Evolutionary conservation across 164 flowering plant species (phyloP).

Genomic region (Malania oleifera): DNA sequence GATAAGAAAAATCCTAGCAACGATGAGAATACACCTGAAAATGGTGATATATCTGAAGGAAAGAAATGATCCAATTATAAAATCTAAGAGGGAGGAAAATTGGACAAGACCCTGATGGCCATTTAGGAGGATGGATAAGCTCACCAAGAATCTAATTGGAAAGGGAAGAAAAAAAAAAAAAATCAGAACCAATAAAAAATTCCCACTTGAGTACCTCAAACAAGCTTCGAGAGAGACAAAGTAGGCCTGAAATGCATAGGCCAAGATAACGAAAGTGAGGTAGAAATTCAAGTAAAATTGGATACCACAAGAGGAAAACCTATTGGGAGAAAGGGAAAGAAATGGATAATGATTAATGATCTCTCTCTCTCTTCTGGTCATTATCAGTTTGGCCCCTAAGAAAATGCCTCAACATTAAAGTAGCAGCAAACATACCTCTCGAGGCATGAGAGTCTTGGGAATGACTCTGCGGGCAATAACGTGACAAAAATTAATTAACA

Average conservation of each 20-base stretch:
- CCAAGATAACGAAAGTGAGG: conserved; percentile 25
- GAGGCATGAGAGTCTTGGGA: conserved; percentile 43
- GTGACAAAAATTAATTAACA: not conserved
- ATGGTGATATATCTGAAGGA: not conserved
- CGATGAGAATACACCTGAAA: not conserved
- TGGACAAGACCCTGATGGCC: conserved; percentile 11
- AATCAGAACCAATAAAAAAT: conserved; percentile 1
- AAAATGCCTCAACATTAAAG: not conserved
- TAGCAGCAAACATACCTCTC: conserved; percentile 28
- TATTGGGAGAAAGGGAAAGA: not conserved
- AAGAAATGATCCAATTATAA: too few species aligned
- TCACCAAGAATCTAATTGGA: not conserved
- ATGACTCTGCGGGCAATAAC: conserved; percentile 1
- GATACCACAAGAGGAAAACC: conserved; percentile 15
- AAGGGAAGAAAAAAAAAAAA: not conserved
- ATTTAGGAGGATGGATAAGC: conserved; percentile 2
- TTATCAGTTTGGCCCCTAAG: not conserved
- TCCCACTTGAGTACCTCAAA: not conserved
- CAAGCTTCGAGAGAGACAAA: conserved; percentile 7
- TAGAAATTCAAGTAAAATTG: conserved; percentile 18
- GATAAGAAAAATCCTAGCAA: too few species aligned
- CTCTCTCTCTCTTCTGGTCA: conserved; percentile 8
- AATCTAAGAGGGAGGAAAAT: too few species aligned
- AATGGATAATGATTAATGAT: conserved; percentile 12
- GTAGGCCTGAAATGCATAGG: conserved; percentile 7